Evolutionary conservation across 2,329 filamentous ascomycete genomes (phyloP).

Genomic region (Sporothrix pseudoabietina): DNA sequence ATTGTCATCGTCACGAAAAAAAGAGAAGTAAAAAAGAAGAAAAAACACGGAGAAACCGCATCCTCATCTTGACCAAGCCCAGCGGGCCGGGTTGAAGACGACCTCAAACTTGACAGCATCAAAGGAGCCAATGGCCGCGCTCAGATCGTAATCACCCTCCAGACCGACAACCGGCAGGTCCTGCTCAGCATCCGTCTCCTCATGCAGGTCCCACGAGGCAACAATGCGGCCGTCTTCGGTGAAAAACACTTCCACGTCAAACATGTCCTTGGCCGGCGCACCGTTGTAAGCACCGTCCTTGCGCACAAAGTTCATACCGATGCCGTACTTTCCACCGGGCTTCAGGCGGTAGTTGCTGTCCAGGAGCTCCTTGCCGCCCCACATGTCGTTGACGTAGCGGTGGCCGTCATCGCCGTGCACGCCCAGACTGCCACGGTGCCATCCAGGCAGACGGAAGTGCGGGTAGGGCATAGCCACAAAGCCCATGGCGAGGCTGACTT

Average conservation of each 20-base stretch:
- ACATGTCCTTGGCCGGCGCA: conserved; percentile 36
- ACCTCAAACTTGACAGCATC: conserved; percentile 69
- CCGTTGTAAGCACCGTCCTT: not conserved
- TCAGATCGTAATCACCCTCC: conserved; percentile 71
- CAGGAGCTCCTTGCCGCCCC: conserved; percentile 68
- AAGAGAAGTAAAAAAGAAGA: not conserved
- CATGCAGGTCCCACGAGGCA: conserved; percentile 71
- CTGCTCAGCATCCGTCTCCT: conserved; percentile 67
- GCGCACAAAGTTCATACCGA: conserved; percentile 66
- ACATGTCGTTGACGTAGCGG: conserved; percentile 73
- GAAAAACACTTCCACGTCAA: conserved; percentile 66
- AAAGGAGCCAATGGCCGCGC: conserved; percentile 70
- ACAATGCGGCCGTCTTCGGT: conserved; percentile 64
- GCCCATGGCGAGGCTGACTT: conserved; percentile 64
- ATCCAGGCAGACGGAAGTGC: conserved; percentile 74
- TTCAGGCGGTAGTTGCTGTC: conserved; percentile 42
- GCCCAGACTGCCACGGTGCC: conserved; percentile 73
- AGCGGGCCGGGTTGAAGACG: conserved; percentile 60
- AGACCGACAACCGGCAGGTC: conserved; percentile 67
- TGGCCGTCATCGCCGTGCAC: conserved; percentile 82
- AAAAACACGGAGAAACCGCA: too few relatives aligned
- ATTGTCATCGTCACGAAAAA: too few relatives aligned
- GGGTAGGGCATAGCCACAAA: conserved; percentile 76
- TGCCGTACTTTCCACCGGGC: conserved; percentile 66
- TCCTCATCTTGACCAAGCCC: conserved; percentile 49